phyloP scores from a whole-genome alignment of 2,329 filamentous ascomycete genomes.

The Stagonosporopsis rhizophila region DNA sequence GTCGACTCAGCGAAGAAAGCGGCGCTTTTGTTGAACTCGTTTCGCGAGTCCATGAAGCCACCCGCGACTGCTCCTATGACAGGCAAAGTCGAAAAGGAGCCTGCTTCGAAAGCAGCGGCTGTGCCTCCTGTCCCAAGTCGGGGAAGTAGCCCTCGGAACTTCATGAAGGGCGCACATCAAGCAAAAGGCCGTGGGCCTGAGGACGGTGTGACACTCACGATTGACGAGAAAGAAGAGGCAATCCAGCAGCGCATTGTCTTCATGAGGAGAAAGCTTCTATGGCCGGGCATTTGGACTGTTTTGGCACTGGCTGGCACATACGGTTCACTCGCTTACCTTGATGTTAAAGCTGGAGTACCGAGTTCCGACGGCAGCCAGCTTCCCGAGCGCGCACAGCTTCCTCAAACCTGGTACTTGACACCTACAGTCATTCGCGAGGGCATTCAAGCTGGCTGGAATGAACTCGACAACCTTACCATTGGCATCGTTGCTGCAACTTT shows the following conservation, averaged over 20 bases:
- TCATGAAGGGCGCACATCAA: not conserved
- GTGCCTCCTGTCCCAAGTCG: not conserved
- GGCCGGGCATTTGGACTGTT: constrained; percentile 24
- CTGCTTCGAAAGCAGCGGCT: not conserved
- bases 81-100: not conserved
- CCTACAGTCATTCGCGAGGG: constrained; percentile 19
- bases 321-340: constrained; percentile 19
- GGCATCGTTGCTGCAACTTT: constrained; percentile 15
- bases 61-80: not conserved
- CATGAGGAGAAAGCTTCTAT: constrained; percentile 15
- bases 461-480: constrained; percentile 25
- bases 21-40: not conserved
- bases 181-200: not conserved
- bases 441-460: constrained; percentile 19
- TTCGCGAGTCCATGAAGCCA: not conserved
- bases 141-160: not conserved
- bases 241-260: constrained; percentile 12
- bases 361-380: constrained; percentile 4
- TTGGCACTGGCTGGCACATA: constrained; percentile 19
- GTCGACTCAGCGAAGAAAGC: constrained; percentile 3
- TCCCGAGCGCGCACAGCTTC: constrained; percentile 7
- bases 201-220: not conserved
- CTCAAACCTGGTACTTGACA: constrained; percentile 23
- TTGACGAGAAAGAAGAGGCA: constrained; percentile 4
- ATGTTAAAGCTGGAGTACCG: constrained; percentile 10